Conservation (phyloP, 305 asterid genomes). For the Fraxinus sp. region DNA sequence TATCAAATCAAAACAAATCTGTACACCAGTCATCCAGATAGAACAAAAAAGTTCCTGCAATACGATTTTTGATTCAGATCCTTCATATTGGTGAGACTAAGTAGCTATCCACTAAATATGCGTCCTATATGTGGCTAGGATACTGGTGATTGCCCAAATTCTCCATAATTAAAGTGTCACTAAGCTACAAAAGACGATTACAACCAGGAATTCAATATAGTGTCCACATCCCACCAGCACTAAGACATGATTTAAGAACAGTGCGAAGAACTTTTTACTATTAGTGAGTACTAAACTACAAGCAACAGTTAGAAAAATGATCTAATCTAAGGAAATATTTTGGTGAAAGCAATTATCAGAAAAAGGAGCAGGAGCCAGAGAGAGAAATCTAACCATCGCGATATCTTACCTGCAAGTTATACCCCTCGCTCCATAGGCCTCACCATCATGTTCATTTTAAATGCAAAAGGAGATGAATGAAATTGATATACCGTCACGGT, state of each 20-base stretch:
- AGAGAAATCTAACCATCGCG: slow-evolving; percentile 28
- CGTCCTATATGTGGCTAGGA: slow-evolving; percentile 22
- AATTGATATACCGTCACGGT: slow-evolving; percentile 28
- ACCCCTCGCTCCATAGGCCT: slow-evolving; percentile 43
- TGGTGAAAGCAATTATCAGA: neutral
- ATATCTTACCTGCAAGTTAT: slow-evolving; percentile 43
- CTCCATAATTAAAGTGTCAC: slow-evolving; percentile 13
- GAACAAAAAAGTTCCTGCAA: slow-evolving; percentile 48
- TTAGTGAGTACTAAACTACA: neutral
- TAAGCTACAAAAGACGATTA: slow-evolving; percentile 8
- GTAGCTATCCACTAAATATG: slow-evolving; percentile 31
- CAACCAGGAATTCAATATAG: slow-evolving; percentile 15
- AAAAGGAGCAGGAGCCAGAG: slow-evolving; percentile 10
- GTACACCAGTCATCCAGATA: slow-evolving; percentile 41
- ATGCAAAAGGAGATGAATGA: slow-evolving; percentile 37
- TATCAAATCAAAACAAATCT: slow-evolving; percentile 29
- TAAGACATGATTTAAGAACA: slow-evolving; percentile 16
- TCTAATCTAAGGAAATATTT: neutral
- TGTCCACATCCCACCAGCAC: neutral
- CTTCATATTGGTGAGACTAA: slow-evolving; percentile 34
- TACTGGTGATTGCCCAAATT: slow-evolving; percentile 10
- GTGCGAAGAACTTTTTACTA: neutral
- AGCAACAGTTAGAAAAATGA: neutral
- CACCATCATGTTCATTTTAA: slow-evolving; percentile 43
- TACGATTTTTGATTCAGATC: slow-evolving; percentile 43